Conservation (phyloP, 768 basidiomycete genomes). For the Tylopilus subfusipes region DNA sequence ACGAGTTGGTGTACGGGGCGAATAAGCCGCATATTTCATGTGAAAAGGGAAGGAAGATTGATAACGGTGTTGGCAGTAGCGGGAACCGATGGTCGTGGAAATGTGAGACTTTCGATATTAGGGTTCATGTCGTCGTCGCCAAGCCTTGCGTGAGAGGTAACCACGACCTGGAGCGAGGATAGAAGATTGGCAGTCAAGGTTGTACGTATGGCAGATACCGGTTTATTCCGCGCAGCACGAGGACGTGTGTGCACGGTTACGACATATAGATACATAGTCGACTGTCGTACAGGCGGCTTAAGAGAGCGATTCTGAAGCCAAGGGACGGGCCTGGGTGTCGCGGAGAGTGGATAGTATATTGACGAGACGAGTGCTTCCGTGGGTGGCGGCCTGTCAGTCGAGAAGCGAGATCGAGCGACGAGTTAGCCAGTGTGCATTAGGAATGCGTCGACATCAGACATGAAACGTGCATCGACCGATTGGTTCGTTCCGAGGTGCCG, state of each 20-base stretch:
- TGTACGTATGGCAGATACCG: constrained; percentile 10
- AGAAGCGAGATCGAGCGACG: neutral
- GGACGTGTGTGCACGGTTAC: neutral
- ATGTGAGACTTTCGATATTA: constrained; percentile 5
- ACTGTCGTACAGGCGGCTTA: neutral
- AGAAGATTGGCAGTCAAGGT: neutral
- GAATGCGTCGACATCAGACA: neutral
- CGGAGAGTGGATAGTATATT: neutral
- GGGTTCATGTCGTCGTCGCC: constrained; percentile 6
- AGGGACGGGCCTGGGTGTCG: neutral
- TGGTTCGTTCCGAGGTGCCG: neutral
- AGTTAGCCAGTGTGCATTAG: no score
- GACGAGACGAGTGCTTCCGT: neutral
- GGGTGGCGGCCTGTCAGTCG: neutral
- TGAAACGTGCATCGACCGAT: neutral
- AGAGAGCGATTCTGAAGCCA: neutral
- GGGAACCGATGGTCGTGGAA: constrained; percentile 20
- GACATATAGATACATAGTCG: constrained; percentile 5
- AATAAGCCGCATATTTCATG: no score
- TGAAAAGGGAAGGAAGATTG: neutral
- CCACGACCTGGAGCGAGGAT: neutral
- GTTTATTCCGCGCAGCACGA: constrained; percentile 9
- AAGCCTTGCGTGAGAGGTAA: constrained; percentile 13
- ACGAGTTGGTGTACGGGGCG: no score
- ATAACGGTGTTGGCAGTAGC: neutral